Percentiles rank a stretch among this genome's conserved stretches.
These are phyloP conservation scores for Aspergillus niger DNA, from an alignment of 2,329 filamentous ascomycete species.

Conservation along the genomic window DNA sequence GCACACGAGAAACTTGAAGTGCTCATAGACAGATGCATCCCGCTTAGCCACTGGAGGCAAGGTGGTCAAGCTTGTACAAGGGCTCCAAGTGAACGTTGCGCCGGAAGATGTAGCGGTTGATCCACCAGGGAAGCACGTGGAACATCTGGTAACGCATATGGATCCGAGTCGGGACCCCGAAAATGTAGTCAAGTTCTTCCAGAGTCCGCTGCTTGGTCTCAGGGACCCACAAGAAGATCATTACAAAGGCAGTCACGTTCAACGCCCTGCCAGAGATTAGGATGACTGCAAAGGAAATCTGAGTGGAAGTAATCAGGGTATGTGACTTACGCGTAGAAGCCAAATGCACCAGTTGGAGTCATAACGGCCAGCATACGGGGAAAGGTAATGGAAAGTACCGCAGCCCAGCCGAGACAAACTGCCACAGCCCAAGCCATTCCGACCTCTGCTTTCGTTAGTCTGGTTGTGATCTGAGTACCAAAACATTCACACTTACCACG, in stretches of 20 bases:
- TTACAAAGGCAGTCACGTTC: constrained; percentile 61
- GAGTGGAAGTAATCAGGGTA: not conserved
- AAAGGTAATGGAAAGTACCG: constrained; percentile 54
- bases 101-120: constrained; percentile 59
- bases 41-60: constrained; percentile 12
- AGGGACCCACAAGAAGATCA: constrained; percentile 65
- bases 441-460: constrained; percentile 40
- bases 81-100: constrained; percentile 51
- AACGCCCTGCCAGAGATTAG: constrained; percentile 44
- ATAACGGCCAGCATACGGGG: constrained; percentile 52
- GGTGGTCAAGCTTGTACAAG: constrained; percentile 53
- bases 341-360: constrained; percentile 58
- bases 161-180: constrained; percentile 60
- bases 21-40: not conserved
- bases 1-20: not conserved
- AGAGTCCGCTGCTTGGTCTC: constrained; percentile 59
- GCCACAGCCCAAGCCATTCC: constrained; percentile 50
- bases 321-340: constrained; percentile 56
- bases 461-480: not conserved
- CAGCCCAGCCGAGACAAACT: constrained; percentile 52
- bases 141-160: constrained; percentile 61
- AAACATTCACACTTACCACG: constrained; percentile 41
- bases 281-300: not conserved
- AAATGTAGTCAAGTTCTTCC: constrained; percentile 61
- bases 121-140: constrained; percentile 62